A percentile compares a stretch with the other conserved stretches of the same genome.
phyloP scores from a whole-genome alignment of 495 filamentous ascomycete species.

The Aspergillus olivimuriae region DNA sequence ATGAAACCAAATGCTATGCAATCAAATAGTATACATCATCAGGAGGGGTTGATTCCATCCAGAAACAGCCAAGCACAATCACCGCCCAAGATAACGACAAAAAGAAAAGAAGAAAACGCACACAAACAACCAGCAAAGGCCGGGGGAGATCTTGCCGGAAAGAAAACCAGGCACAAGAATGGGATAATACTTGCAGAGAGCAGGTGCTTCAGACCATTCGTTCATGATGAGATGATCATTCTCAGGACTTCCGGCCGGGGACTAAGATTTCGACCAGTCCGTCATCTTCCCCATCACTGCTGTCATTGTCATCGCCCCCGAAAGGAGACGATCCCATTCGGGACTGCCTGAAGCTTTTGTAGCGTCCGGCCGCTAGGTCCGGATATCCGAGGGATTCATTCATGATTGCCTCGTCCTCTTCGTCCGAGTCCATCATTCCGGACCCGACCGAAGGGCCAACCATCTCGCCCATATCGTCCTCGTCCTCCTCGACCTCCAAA shows the following conservation, averaged over 20 bases:
- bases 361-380: slow-evolving; percentile 30
- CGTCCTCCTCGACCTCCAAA: slow-evolving; percentile 43
- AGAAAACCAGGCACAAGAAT: background rate
- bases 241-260: slow-evolving; percentile 36
- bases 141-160: slow-evolving; percentile 8
- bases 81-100: background rate
- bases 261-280: slow-evolving; percentile 44
- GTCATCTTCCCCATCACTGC: slow-evolving; percentile 43
- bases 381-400: slow-evolving; percentile 42
- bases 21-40: slow-evolving; percentile 7
- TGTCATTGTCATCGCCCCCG: slow-evolving; percentile 37
- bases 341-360: slow-evolving; percentile 27
- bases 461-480: slow-evolving; percentile 47
- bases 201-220: too few species aligned
- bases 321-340: slow-evolving; percentile 31
- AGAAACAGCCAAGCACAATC: background rate
- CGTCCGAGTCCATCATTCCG: slow-evolving; percentile 39
- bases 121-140: slow-evolving; percentile 6
- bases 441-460: slow-evolving; percentile 33
- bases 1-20: slow-evolving; percentile 3
- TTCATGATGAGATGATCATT: background rate
- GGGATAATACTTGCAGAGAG: too few species aligned
- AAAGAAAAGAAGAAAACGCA: slow-evolving; percentile 12
- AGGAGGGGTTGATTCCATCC: background rate
- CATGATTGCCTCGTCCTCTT: slow-evolving; percentile 44